Conservation (phyloP, 2,329 filamentous ascomycete genomes). For the Rutstroemia sydowiana region DNA sequence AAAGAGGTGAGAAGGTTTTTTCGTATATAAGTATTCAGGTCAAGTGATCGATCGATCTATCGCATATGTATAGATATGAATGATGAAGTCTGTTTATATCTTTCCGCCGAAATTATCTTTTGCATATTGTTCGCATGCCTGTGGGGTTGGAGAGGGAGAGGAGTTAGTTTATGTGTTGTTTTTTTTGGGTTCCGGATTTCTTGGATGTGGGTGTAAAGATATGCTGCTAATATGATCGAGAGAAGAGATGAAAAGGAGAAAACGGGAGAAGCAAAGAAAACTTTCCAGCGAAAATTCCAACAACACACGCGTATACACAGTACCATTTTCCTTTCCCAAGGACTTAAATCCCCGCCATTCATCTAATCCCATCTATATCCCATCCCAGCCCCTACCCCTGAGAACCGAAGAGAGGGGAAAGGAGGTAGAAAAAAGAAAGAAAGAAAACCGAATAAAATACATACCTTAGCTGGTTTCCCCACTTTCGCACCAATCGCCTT, state of each 20-base stretch:
- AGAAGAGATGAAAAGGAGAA: background rate
- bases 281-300: background rate
- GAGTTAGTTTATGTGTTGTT: background rate
- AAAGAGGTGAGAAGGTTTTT: too few relatives aligned
- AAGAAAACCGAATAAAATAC: constrained; percentile 13
- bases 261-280: background rate
- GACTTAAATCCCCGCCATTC: too few relatives aligned
- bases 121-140: constrained; percentile 88
- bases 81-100: too few relatives aligned
- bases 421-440: background rate
- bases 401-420: background rate
- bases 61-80: too few relatives aligned
- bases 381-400: background rate
- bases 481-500: constrained; percentile 95
- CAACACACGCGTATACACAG: too few relatives aligned
- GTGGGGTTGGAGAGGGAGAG: background rate
- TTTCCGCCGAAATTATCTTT: constrained; percentile 71
- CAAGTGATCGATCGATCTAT: too few relatives aligned
- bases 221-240: background rate
- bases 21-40: too few relatives aligned
- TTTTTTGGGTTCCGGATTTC: too few relatives aligned
- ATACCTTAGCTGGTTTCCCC: constrained; percentile 90
- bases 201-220: too few relatives aligned
- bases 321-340: too few relatives aligned
- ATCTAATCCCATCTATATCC: background rate